Base-by-base conservation (phyloP, 2,329 filamentous ascomycete genomes). In the Aspergillus awamori region DNA sequence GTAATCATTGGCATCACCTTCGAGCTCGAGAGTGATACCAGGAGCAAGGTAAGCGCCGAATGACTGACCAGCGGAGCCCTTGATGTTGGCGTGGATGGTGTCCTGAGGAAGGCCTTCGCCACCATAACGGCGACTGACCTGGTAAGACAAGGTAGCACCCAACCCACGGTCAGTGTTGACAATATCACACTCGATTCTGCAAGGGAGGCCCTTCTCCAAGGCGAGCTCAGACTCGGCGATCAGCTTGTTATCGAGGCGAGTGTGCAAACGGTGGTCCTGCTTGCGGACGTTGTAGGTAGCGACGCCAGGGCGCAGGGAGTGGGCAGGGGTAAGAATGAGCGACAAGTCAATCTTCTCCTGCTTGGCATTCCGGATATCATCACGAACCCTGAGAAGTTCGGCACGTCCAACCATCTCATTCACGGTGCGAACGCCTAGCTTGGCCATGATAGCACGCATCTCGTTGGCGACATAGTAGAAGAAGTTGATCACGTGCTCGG, bases 391-490 rank as follows among this genome's bases (percentile, higher is more conserved):
- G 54, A 98, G 84, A 41, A 90, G 85, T 77, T 98, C 94, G 24
- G 92, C 94, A 67, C 90, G 92, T 20, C 94, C 94, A 71, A 98
- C 92, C 94, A 97, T 97, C 78, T 98, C 94, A 75, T 97, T 98
- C 76, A 98, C 90, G 63, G 91, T 96, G 67, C 94, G 89, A 86
- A 96, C 92, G 68, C 94, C 94, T 70, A 97, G 87, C 80, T 91
- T 92, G 54, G 94, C 93, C 94, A 98, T 97, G 79, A 98, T 96
- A 38, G 93, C 92, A 74, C 94, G 89, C 61, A 98, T 87, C 81
- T 98, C 94, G 74, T 98, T 98, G 69, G 94, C 91, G 56, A 98
- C 85, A 73, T 97, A 98, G 82, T 97, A 98, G 82, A 97, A 97
- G 84, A 97, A 97, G 84, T 97, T 98, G 79, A 98, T 97, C 60